Conservation (phyloP, 495 filamentous ascomycete species). For the Echria macrotheca region DNA sequence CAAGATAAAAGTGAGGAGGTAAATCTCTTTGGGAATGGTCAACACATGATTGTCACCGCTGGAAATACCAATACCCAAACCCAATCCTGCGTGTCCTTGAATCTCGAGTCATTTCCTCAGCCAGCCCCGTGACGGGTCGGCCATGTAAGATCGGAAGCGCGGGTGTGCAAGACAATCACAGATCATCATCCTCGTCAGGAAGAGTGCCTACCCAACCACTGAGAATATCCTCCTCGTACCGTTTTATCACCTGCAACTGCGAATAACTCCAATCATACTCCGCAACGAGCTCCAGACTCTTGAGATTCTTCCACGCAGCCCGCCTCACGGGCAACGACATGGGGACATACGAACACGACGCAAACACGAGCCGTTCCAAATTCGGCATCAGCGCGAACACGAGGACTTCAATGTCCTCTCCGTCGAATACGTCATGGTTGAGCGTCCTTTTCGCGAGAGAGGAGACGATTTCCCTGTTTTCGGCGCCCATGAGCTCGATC, state of each 20-base stretch:
- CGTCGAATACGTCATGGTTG: neutral
- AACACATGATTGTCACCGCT: no score
- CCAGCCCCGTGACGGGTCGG: no score
- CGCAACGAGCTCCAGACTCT: neutral
- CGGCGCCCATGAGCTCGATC: neutral
- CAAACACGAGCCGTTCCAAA: slow-evolving; percentile 1
- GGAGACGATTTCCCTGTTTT: neutral
- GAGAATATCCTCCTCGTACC: neutral
- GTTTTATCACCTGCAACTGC: neutral
- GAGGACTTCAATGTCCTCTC: neutral
- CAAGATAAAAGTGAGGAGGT: no score
- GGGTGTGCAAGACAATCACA: no score
- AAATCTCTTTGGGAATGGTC: no score
- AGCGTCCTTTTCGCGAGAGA: neutral
- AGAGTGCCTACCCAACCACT: neutral
- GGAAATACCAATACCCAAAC: no score
- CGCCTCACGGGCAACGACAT: neutral
- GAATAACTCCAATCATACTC: neutral
- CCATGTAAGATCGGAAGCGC: no score
- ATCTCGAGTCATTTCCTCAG: no score
- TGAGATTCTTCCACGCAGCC: neutral
- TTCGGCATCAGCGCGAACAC: neutral
- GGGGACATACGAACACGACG: neutral
- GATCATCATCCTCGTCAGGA: slow-evolving; percentile 4
- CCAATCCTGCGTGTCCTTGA: no score